A percentile compares a stretch with the other conserved stretches of the same genome.
Evolutionary conservation across 1,284 basidiomycete genomes (phyloP).

Genomic region (Pholiota adiposa): DNA sequence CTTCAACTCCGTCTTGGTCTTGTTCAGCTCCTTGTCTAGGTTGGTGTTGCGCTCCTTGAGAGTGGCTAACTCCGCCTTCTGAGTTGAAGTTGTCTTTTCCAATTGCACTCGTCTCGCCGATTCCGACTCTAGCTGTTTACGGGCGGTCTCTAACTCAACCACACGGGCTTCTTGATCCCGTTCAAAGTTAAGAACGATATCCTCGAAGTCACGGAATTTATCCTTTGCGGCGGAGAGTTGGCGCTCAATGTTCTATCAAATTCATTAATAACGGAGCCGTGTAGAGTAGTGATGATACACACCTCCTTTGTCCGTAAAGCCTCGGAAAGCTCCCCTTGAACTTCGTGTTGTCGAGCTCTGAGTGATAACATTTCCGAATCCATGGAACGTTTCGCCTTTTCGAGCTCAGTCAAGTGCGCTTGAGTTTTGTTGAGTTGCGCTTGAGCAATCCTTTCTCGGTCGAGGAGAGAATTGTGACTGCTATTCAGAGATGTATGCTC

Average conservation of each 20-base stretch:
- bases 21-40: slow-evolving; percentile 82
- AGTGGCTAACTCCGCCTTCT: slow-evolving; percentile 71
- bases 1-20: slow-evolving; percentile 80
- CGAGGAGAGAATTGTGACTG: slow-evolving; percentile 67
- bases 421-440: slow-evolving; percentile 59
- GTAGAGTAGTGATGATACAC: slow-evolving; percentile 21
- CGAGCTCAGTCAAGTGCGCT: slow-evolving; percentile 60
- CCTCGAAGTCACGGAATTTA: slow-evolving; percentile 87
- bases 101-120: slow-evolving; percentile 72
- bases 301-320: slow-evolving; percentile 75
- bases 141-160: slow-evolving; percentile 70
- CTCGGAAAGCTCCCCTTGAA: slow-evolving; percentile 70
- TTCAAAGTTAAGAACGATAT: slow-evolving; percentile 83
- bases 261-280: neutral
- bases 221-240: slow-evolving; percentile 74
- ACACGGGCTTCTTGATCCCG: slow-evolving; percentile 79
- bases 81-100: slow-evolving; percentile 67
- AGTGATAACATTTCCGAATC: slow-evolving; percentile 80
- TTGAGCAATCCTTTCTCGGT: slow-evolving; percentile 57
- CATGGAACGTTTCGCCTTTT: slow-evolving; percentile 70
- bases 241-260: slow-evolving; percentile 69
- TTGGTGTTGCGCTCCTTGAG: slow-evolving; percentile 75
- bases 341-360: slow-evolving; percentile 73
- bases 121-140: slow-evolving; percentile 74
- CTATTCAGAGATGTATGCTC: slow-evolving; percentile 62